Percentiles rank a stretch among this genome's conserved stretches.
These are phyloP conservation scores for Niebla homalea DNA, from an alignment of 495 filamentous ascomycete genomes.

Conservation along the genomic window DNA sequence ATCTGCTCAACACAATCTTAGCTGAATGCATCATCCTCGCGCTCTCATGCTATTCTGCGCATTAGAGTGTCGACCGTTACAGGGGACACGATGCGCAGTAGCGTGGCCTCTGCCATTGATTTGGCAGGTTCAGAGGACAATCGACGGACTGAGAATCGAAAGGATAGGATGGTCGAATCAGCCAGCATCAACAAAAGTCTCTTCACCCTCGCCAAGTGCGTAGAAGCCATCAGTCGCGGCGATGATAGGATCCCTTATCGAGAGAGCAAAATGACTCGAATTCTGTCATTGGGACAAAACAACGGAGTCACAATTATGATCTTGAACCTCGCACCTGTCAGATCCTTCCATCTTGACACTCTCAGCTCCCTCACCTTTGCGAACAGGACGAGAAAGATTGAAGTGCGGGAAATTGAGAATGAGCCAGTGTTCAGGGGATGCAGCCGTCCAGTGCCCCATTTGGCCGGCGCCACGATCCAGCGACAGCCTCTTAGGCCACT, in stretches of 20 bases:
- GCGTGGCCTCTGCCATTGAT: conserved; percentile 88
- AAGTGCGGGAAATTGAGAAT: conserved; percentile 88
- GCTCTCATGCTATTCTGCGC: conserved; percentile 85
- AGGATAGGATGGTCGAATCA: conserved; percentile 87
- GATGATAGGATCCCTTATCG: conserved; percentile 78
- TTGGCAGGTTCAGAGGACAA: conserved; percentile 96
- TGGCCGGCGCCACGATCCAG: conserved; percentile 33
- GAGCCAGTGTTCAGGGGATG: conserved; percentile 71
- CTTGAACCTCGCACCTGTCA: conserved; percentile 75
- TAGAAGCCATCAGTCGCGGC: conserved; percentile 81
- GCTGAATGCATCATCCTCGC: conserved; percentile 86
- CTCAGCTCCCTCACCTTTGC: conserved; percentile 89
- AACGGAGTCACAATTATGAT: conserved; percentile 96
- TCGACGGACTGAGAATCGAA: conserved; percentile 82
- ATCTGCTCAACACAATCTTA: conserved; percentile 12
- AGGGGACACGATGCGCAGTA: conserved; percentile 55
- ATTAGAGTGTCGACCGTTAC: conserved; percentile 73
- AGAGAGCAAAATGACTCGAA: conserved; percentile 95
- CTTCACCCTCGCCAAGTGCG: conserved; percentile 89
- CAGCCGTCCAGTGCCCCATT: conserved; percentile 37
- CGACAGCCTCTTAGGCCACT: conserved; percentile 71
- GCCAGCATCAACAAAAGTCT: conserved; percentile 97
- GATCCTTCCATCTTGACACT: conserved; percentile 86
- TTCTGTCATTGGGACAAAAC: conserved; percentile 85
- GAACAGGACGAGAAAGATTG: conserved; percentile 91